Percentiles rank a stretch among this genome's conserved stretches.
Evolutionary conservation across 163 green algal genomes (phyloP).

Genomic region (Volvox carteri): DNA sequence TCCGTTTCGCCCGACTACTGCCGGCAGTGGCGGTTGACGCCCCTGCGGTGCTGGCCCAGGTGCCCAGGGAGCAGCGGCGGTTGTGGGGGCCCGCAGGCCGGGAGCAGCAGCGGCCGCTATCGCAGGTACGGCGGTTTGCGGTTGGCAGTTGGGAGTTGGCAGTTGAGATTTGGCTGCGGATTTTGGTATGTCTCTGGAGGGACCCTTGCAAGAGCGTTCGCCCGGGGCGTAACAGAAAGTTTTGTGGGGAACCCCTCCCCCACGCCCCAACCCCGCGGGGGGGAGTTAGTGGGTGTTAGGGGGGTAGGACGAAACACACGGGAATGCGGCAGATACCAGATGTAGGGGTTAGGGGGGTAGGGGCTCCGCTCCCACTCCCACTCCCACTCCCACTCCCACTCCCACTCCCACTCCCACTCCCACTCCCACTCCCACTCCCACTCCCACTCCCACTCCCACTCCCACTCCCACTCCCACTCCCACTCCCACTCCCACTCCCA

Average conservation of each 20-base stretch:
- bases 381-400: background rate
- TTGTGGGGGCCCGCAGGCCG: slow-evolving; percentile 11
- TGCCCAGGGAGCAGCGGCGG: slow-evolving; percentile 32
- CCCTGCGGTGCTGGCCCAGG: slow-evolving; percentile 40
- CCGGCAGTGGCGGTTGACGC: slow-evolving; percentile 30
- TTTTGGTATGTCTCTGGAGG: too few species aligned
- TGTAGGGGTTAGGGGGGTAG: too few species aligned
- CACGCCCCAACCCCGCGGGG: too few species aligned
- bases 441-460: background rate
- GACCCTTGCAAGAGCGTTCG: too few species aligned
- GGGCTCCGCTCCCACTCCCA: background rate
- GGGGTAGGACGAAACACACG: too few species aligned
- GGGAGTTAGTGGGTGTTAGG: too few species aligned
- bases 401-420: background rate
- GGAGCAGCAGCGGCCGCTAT: background rate
- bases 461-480: background rate
- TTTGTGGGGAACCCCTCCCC: too few species aligned
- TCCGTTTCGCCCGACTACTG: slow-evolving; percentile 37
- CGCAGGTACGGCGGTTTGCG: background rate
- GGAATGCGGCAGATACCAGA: too few species aligned
- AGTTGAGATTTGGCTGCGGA: too few species aligned
- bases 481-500: background rate
- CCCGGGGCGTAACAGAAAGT: too few species aligned
- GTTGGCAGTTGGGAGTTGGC: slow-evolving; percentile 3
- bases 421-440: background rate